Evolutionary conservation across 768 basidiomycete species (phyloP), one percentile per base, ranked within the genome.

Genomic region (Podaxis rugospora): DNA sequence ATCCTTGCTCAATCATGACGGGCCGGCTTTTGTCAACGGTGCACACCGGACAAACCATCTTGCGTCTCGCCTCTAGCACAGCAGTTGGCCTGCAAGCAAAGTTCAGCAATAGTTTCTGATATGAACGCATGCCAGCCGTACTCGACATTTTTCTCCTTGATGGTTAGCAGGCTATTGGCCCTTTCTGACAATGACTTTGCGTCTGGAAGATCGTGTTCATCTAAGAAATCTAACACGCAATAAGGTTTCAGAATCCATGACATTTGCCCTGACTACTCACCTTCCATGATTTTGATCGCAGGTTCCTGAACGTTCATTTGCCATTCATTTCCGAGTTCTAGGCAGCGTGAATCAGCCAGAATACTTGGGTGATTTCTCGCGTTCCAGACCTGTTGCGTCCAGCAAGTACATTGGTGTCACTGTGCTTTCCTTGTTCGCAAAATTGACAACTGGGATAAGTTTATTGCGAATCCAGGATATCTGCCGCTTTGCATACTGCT

Each of bases 381-480:
- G 7, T 13, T 35, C 78, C 66, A 62, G 6, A 85, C 90, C 78
- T 53, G 86, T 85, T 3, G 92, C 90, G 68, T 93, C 86, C 28
- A 90, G 75, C 35, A 92, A 70, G 70, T 89, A 74, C 68, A 75
- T 65, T 69, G 78, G 62, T 66, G 78, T 72, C 36, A 46, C 62
- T 52, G 61, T 61, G 7, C 71, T 74, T 18, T 75, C 65, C 9
- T 67, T 64, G 58, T 85, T 83, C 7, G 83, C 80, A 10, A 79
- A 75, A 36, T 80, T 69, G 13, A 89, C 74, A 2, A 83, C 87
- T 2, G 95, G 95, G 37, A 97, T 71, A 13, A 98, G 73, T 72
- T 97, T 96, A 69, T 93, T 93, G 40, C 85, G 81, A 51, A 98
- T 87, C 97, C 97, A 99, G 37, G 88, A 86, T 44, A 95, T 80